phyloP scores from a whole-genome alignment of 2,329 filamentous ascomycete species.

The Fusarium circinatum region DNA sequence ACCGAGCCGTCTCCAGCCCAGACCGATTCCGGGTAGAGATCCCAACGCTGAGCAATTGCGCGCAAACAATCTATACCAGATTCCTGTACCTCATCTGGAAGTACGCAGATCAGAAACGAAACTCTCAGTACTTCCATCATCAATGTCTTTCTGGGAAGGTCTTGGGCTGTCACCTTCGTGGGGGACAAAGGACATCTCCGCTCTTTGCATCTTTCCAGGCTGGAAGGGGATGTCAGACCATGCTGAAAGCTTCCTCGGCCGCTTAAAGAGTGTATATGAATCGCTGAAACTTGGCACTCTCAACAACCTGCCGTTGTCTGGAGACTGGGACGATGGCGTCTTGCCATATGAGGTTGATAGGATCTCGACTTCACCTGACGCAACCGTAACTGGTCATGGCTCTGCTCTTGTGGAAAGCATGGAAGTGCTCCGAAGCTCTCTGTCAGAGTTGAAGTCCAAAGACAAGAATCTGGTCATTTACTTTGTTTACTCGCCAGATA shows the following conservation, averaged over 20 bases:
- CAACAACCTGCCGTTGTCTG: constrained; percentile 57
- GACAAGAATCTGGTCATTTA: constrained; percentile 78
- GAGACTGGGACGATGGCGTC: constrained; percentile 56
- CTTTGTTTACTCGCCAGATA: constrained; percentile 75
- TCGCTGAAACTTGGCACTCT: constrained; percentile 77
- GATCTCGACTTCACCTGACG: constrained; percentile 54
- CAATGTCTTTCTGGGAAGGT: constrained; percentile 83
- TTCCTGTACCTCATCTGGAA: constrained; percentile 76
- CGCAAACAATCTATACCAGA: constrained; percentile 66
- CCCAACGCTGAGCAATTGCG: constrained; percentile 58
- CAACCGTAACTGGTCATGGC: constrained; percentile 54
- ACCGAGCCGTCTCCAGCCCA: constrained; percentile 62
- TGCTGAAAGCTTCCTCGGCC: constrained; percentile 71
- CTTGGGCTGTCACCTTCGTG: constrained; percentile 78
- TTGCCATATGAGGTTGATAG: constrained; percentile 62
- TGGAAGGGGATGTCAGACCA: constrained; percentile 71
- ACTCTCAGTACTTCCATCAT: constrained; percentile 79
- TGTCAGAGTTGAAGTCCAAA: constrained; percentile 55
- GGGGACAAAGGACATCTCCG: constrained; percentile 75
- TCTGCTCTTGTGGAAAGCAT: constrained; percentile 61
- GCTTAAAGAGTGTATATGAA: constrained; percentile 78
- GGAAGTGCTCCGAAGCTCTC: constrained; percentile 58
- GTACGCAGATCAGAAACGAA: constrained; percentile 75
- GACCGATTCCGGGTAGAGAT: constrained; percentile 56
- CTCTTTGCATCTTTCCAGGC: constrained; percentile 76